Evolutionary conservation across 768 basidiomycete species (phyloP).

Genomic region (Lactarius hatsudake): DNA sequence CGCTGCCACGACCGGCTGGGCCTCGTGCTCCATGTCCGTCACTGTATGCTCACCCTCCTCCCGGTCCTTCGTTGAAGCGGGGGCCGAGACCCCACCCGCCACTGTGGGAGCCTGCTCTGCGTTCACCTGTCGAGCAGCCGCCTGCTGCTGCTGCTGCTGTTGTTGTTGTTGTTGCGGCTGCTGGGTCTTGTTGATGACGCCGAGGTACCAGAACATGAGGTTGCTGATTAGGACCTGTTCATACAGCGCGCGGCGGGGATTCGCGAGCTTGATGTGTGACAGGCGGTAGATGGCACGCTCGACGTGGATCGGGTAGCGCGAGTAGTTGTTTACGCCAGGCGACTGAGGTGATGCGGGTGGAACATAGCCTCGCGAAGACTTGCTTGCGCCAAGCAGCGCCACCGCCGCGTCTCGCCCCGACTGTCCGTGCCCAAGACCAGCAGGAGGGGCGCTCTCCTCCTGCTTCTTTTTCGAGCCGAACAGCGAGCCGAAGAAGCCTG

Average conservation of each 20-base stretch:
- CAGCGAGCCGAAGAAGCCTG: conserved; percentile 87
- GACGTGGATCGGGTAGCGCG: conserved; percentile 97
- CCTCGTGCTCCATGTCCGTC: conserved; percentile 38
- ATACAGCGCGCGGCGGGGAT: conserved; percentile 92
- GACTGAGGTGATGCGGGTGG: conserved; percentile 60
- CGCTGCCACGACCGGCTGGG: conserved; percentile 37
- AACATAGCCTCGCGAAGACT: conserved; percentile 65
- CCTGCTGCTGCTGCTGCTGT: conserved; percentile 26
- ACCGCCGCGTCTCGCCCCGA: conserved; percentile 83
- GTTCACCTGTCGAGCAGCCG: background rate
- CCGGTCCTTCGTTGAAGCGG: conserved; percentile 19
- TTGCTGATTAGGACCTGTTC: conserved; percentile 95
- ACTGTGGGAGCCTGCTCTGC: conserved; percentile 31
- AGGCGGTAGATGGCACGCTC: conserved; percentile 96
- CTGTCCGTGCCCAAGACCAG: conserved; percentile 34
- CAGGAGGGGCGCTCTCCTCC: conserved; percentile 55
- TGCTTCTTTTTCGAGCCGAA: conserved; percentile 89
- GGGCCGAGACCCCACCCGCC: conserved; percentile 18
- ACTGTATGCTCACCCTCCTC: conserved; percentile 44
- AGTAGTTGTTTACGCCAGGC: conserved; percentile 41
- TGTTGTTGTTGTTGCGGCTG: conserved; percentile 40
- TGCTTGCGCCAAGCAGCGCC: conserved; percentile 80
- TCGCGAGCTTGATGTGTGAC: conserved; percentile 98
- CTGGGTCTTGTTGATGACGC: conserved; percentile 92
- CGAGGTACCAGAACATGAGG: conserved; percentile 99